Evolutionary conservation across 176 grass and related monocot genomes (phyloP).

Genomic region (Cocos nucifera): DNA sequence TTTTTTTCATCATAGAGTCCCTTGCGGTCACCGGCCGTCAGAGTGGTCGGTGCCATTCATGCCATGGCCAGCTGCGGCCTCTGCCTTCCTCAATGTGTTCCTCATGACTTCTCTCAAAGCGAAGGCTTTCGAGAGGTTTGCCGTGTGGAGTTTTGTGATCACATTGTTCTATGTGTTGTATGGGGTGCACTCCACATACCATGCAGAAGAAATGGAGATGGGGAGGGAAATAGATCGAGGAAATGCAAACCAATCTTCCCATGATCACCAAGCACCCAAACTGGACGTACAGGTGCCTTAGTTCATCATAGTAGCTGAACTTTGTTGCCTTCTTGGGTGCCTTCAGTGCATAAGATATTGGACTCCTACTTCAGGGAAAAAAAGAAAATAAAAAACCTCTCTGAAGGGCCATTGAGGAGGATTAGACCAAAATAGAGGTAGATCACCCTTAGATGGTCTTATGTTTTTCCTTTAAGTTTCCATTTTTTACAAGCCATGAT

Average conservation of each 20-base stretch:
- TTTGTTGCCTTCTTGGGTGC: too few species aligned
- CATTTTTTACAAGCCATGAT: too few species aligned
- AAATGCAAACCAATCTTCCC: neutral
- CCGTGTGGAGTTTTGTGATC: conserved; percentile 9
- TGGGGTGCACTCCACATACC: conserved; percentile 23
- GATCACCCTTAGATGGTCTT: too few species aligned
- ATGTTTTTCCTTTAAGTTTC: too few species aligned
- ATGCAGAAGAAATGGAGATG: conserved; percentile 11
- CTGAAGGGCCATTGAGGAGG: too few species aligned
- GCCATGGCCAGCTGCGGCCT: conserved; percentile 19
- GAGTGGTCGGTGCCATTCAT: conserved; percentile 25
- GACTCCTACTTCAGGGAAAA: too few species aligned
- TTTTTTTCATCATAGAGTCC: conserved; percentile 7
- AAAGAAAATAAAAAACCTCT: too few species aligned
- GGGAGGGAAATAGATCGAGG: neutral
- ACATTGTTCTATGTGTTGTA: conserved; percentile 23
- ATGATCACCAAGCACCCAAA: conserved; percentile 8
- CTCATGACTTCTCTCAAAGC: conserved; percentile 15
- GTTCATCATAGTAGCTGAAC: too few species aligned
- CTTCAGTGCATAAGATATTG: too few species aligned
- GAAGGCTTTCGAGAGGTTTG: conserved; percentile 17
- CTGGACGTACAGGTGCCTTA: neutral
- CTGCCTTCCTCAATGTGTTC: conserved; percentile 27
- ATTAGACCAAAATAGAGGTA: too few species aligned
- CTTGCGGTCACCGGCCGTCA: neutral